These are phyloP conservation scores for Paraurostyla sp. DNA, from an alignment of 73 alveolate genomes.

Conservation along the genomic window DNA sequence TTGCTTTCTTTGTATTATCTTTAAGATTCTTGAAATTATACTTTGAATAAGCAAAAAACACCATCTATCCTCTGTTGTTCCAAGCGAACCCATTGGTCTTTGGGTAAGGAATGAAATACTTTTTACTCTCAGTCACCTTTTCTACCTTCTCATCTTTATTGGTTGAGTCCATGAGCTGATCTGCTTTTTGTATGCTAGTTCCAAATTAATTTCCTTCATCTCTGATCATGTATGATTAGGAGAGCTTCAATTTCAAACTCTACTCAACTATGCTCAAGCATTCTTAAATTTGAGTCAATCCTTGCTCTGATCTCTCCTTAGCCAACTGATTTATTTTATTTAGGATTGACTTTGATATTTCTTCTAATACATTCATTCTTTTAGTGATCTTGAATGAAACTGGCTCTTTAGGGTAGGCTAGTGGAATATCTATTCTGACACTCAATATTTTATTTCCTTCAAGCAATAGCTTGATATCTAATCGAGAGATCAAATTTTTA, in stretches of 20 bases:
- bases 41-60: neutral
- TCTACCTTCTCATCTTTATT: neutral
- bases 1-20: neutral
- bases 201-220: no score
- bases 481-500: neutral
- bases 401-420: neutral
- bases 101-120: slow-evolving; percentile 50
- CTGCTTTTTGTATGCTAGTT: no score
- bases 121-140: no score
- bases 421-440: neutral
- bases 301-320: neutral
- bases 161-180: no score
- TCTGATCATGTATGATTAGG: no score
- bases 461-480: neutral
- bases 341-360: neutral
- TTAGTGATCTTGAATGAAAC: neutral
- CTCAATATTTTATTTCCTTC: slow-evolving; percentile 19
- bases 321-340: neutral
- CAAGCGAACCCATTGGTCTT: slow-evolving; percentile 57
- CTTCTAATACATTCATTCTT: slow-evolving; percentile 4
- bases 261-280: neutral
- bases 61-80: slow-evolving; percentile 47
- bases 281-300: neutral
- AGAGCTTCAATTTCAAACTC: neutral
- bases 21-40: slow-evolving; percentile 35